Evolutionary conservation across 768 basidiomycete genomes (phyloP).

Genomic region (Suillus hirtellus): DNA sequence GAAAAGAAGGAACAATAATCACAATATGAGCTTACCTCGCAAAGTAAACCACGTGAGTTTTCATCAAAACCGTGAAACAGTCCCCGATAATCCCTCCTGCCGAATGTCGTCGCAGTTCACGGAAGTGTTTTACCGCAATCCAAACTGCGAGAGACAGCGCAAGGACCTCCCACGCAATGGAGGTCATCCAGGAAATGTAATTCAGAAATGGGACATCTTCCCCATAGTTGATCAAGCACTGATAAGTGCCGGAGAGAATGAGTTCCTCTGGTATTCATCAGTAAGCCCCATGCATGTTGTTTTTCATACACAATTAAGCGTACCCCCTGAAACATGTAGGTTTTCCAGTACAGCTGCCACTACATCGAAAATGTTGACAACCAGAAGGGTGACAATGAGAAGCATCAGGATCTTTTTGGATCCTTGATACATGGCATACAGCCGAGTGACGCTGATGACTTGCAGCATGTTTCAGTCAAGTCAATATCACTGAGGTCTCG

Average conservation of each 20-base stretch:
- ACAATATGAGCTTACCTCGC: neutral
- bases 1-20: neutral
- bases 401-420: neutral
- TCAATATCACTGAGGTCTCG: neutral
- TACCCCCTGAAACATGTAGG: neutral
- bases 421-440: neutral
- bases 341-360: neutral
- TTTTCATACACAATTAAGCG: neutral
- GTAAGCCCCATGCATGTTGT: neutral
- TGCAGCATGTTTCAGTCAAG: neutral
- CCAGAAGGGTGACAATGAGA: neutral
- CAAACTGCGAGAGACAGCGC: neutral
- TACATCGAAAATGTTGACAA: neutral
- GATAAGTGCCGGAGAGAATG: neutral
- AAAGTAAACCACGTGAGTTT: neutral
- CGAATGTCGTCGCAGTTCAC: neutral
- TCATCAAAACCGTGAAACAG: neutral
- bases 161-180: neutral
- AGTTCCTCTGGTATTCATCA: neutral
- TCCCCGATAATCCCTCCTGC: neutral
- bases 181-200: neutral
- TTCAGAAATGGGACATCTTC: neutral
- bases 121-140: neutral
- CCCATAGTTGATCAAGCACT: neutral
- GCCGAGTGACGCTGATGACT: neutral